Base-by-base conservation (phyloP, 345 rosid species). In the Rhodamnia rubescens region DNA sequence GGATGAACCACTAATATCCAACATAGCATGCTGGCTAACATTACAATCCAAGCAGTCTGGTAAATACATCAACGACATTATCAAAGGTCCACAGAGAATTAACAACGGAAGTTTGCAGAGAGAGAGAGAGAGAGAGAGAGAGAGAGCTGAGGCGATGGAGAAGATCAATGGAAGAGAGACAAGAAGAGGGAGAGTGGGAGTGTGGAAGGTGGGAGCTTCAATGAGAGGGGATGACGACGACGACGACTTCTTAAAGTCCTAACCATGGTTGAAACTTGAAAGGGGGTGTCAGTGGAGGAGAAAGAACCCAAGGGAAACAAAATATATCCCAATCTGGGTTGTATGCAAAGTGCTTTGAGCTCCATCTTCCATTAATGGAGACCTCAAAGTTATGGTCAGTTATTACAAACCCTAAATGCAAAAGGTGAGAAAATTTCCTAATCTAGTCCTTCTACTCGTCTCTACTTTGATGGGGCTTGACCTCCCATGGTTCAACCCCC, bases 231-330 rank as follows among this genome's bases (percentile, higher is more conserved):
- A 88, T 80, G 87, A 87, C 84, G 89, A 91, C 13, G 86, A 86
- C 78, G 89, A 91, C 58, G 44, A 21, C 40, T 94, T 96, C 40
- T 94, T 96, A 89, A 91, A 87, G 96, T 92, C 97, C 96, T 95
- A 96, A 96, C 99, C 99, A 95, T 96, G 98, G 99, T 92, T 89
- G 96, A 87, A 88, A 91, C 69, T 49, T 83, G 51, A 54, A 84
- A 85, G 44, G 53, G 53, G 29, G 80, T 69, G 47, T 69, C 22
- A 80, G 64, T 84, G 90, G 92, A 87, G 88, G 85, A 89, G 92
- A 91, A 91, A 91, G 92, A 93, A 93, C 93, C 95, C 91, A 87
- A 88, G 93, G 96, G 94, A 94, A 92, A 90, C 95, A 88, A 96
- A 95, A 96, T 95, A 96, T 94, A 85, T 94, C 98, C 99, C 96